These are phyloP conservation scores for Nematocida major DNA, from an alignment of 371 early-diverging fungal species.

Conservation along the genomic window DNA sequence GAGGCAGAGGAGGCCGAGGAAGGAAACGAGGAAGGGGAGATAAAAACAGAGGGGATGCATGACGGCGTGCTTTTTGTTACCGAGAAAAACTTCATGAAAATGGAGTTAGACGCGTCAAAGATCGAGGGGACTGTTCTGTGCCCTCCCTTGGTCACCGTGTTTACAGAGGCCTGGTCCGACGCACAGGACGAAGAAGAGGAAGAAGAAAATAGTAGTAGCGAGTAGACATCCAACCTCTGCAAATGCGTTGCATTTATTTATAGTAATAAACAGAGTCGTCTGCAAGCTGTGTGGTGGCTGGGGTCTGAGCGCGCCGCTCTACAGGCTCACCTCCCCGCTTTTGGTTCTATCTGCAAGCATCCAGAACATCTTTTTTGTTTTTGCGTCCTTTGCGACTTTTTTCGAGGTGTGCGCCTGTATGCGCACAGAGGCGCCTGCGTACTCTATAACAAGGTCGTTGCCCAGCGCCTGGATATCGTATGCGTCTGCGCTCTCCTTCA, in stretches of 20 bases:
- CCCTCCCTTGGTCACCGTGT: constrained; percentile 57
- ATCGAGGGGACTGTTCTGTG: constrained; percentile 54
- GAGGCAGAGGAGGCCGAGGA: constrained; percentile 65
- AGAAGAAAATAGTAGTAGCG: neutral
- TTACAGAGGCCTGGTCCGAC: constrained; percentile 52
- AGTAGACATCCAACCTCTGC: no score
- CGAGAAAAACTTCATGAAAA: constrained; percentile 45
- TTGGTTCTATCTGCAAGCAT: constrained; percentile 9
- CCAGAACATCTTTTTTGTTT: constrained; percentile 10
- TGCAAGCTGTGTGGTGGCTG: no score
- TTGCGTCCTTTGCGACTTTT: neutral
- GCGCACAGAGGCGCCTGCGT: neutral
- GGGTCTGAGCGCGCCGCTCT: neutral
- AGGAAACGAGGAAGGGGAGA: constrained; percentile 20
- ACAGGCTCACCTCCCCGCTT: constrained; percentile 6
- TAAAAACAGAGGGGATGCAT: constrained; percentile 44
- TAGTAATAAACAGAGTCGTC: no score
- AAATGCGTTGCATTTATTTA: no score
- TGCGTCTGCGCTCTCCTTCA: neutral
- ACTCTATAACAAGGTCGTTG: neutral
- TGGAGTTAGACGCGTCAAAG: constrained; percentile 51
- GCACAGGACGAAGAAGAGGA: constrained; percentile 14
- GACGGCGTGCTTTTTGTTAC: constrained; percentile 33
- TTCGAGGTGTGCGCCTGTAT: neutral
- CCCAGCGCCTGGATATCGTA: neutral